Conservation (phyloP, 805 yeast species). For the Grigorovia jiainica region DNA sequence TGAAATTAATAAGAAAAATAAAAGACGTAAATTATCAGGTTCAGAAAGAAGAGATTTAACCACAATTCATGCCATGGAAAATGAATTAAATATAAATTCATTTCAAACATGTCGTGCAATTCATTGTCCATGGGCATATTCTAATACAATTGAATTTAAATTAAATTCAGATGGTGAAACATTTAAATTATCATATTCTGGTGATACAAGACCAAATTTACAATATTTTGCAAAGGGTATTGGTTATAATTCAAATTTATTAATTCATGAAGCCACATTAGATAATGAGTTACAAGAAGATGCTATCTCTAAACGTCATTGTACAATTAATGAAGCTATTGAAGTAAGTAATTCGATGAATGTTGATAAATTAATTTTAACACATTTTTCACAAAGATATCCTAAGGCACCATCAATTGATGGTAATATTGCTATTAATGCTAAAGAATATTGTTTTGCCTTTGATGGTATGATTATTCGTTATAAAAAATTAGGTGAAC, state of each 20-base stretch:
- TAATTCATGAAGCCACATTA: constrained; percentile 90
- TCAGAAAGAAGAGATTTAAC: constrained; percentile 21
- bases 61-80: constrained; percentile 30
- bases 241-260: constrained; percentile 58
- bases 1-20: constrained; percentile 2
- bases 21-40: constrained; percentile 18
- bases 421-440: constrained; percentile 19
- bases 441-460: constrained; percentile 40
- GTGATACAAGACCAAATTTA: constrained; percentile 83
- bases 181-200: constrained; percentile 80
- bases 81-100: constrained; percentile 34
- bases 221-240: constrained; percentile 46
- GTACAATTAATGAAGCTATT: constrained; percentile 84
- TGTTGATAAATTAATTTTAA: constrained; percentile 60
- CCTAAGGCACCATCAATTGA: constrained; percentile 42
- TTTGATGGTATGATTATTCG: constrained; percentile 56
- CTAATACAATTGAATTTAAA: constrained; percentile 44
- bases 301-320: constrained; percentile 74
- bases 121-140: constrained; percentile 81
- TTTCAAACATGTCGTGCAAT: constrained; percentile 63
- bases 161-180: constrained; percentile 18
- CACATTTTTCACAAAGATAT: constrained; percentile 91
- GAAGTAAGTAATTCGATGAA: constrained; percentile 60
- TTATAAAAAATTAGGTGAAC: constrained; percentile 36
- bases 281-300: constrained; percentile 70